Base-by-base conservation (phyloP, 169 alveolate species). In the Plasmodium chabaudi region DNA sequence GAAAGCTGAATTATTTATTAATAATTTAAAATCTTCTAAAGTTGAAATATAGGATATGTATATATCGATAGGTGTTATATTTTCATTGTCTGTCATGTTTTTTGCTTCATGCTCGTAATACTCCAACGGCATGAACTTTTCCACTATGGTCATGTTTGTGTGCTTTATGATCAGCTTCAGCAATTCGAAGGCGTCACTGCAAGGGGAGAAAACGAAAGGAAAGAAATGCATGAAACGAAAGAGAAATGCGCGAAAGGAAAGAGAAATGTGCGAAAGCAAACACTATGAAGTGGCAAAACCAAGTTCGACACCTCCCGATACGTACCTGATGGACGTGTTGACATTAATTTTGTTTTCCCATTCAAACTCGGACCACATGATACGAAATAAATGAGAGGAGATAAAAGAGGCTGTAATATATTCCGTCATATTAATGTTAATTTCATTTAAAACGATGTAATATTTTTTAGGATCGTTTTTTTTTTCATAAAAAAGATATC, bases 281-380 rank as follows among this genome's bases (percentile, higher is more conserved):
- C n/a, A n/a, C n/a, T n/a, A n/a, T n/a, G n/a, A n/a, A n/a, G n/a
- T n/a, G n/a, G n/a, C n/a, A n/a, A n/a, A n/a, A n/a, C n/a, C 63
- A 21, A 3, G 73, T 17, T 7, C 73, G 13, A 4, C 10, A 13
- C 23, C 72, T 34, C 51, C 72, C 17, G 9, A 74, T 21, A 0
- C 92, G 53, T 17, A 87, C 93, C 88, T 60, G 55, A 39, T 94
- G 79, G 63, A 34, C n/a, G 95, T 71, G 27, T 82, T 92, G 13
- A 96, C 79, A 21, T 95, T 88, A 12, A 96, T 95, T 73, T 93
- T 97, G 87, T 97, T 96, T 88, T 98, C 99, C 99, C 99, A 98
- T 79, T 98, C 98, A 88, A 96, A 97, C 53, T 97, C 98, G 25
- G 97, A 95, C 99, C 99, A 98, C 89, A 94, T 92, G 68, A 95